phyloP scores from a whole-genome alignment of 2,329 filamentous ascomycete genomes.

The Aspergillus viridinutans region DNA sequence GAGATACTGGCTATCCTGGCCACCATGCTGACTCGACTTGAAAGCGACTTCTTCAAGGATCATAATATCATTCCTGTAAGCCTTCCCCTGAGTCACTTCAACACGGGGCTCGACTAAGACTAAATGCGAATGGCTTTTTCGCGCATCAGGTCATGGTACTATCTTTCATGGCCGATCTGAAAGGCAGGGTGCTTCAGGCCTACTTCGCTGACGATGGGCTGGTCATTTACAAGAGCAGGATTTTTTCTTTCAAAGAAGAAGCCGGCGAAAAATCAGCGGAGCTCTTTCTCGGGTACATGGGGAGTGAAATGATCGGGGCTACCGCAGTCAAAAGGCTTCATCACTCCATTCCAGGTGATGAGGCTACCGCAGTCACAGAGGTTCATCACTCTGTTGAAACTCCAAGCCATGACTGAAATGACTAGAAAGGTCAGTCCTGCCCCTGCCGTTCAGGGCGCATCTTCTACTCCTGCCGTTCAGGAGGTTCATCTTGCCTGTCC shows the following conservation, averaged over 20 bases:
- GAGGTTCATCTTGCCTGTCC: too few relatives aligned
- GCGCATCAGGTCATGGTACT: neutral
- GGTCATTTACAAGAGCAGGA: neutral
- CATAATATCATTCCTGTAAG: neutral
- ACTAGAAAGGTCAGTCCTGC: too few relatives aligned
- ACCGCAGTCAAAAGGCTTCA: too few relatives aligned
- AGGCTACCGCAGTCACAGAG: too few relatives aligned
- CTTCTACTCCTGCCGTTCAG: too few relatives aligned
- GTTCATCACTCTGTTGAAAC: too few relatives aligned
- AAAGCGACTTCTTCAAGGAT: neutral
- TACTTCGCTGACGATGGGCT: neutral
- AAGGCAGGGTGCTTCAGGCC: neutral
- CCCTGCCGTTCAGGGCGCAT: too few relatives aligned
- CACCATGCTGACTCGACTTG: neutral
- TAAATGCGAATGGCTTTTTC: neutral
- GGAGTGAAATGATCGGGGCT: neutral
- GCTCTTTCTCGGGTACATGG: neutral
- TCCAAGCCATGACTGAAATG: too few relatives aligned
- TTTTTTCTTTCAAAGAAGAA: neutral
- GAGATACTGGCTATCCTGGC: neutral
- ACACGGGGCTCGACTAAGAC: accelerated
- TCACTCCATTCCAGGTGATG: too few relatives aligned
- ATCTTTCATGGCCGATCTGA: neutral
- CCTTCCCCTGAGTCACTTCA: neutral
- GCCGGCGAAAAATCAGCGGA: neutral